Evolutionary conservation across 1,284 basidiomycete species (phyloP).

Genomic region (Naganishia liquefaciens): DNA sequence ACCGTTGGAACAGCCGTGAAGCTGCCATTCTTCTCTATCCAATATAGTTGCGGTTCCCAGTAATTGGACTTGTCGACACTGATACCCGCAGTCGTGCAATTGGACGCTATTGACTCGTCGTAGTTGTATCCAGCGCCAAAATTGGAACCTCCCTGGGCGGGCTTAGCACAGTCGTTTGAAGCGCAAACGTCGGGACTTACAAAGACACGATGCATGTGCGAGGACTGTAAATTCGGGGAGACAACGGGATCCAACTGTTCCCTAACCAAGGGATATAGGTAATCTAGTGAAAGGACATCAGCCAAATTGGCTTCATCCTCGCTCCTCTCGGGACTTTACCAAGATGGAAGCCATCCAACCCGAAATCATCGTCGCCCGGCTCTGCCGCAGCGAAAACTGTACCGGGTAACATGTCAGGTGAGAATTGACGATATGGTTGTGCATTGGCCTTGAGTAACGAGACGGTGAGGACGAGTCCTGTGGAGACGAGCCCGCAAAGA

Average conservation of each 20-base stretch:
- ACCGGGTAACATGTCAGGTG: conserved; percentile 3
- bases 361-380: conserved; percentile 5
- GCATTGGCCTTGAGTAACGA: too few relatives aligned
- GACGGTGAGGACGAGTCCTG: too few relatives aligned
- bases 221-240: conserved; percentile 30
- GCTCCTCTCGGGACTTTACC: not conserved
- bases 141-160: conserved; percentile 20
- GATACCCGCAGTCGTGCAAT: conserved; percentile 22
- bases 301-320: not conserved
- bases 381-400: conserved; percentile 14
- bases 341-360: conserved; percentile 23
- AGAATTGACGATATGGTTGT: too few relatives aligned
- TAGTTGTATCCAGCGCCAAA: conserved; percentile 26
- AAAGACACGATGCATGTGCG: conserved; percentile 35
- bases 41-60: conserved; percentile 30
- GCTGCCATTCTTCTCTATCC: conserved; percentile 8
- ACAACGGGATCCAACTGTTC: conserved; percentile 36
- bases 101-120: conserved; percentile 1
- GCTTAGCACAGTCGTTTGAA: not conserved
- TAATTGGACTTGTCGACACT: conserved; percentile 26
- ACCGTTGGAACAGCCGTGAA: conserved; percentile 5
- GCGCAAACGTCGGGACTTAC: conserved; percentile 3
- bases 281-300: not conserved
- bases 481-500: too few relatives aligned
- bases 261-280: conserved; percentile 17